phyloP scores from a whole-genome alignment of 768 basidiomycete species.

The Lactarius sanguifluus region DNA sequence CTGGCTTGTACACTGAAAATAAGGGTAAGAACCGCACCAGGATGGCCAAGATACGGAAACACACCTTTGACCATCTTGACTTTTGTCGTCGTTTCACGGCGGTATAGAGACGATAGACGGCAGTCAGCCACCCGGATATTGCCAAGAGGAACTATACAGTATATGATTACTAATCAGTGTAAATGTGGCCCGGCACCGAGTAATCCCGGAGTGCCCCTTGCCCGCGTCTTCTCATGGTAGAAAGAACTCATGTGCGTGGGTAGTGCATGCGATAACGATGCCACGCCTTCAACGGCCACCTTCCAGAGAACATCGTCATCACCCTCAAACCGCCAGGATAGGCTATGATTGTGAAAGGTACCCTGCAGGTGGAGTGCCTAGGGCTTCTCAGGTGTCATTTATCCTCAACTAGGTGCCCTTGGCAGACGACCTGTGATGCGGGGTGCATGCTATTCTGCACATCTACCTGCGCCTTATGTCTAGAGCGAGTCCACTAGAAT shows the following conservation, averaged over 20 bases:
- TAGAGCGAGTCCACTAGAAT: not conserved
- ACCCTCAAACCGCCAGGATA: conserved; percentile 8
- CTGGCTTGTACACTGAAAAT: conserved; percentile 83
- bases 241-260: not conserved
- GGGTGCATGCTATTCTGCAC: not conserved
- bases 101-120: conserved; percentile 14
- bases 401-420: not conserved
- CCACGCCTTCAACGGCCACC: conserved; percentile 1
- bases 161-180: not conserved
- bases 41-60: not conserved
- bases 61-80: conserved; percentile 37
- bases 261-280: conserved; percentile 1
- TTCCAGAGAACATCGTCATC: not conserved
- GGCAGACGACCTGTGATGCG: conserved; percentile 5
- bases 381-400: not conserved
- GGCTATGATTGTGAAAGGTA: conserved; percentile 15
- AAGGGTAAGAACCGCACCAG: not conserved
- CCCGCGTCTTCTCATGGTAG: not conserved
- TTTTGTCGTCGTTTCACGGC: conserved; percentile 16
- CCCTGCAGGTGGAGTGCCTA: not conserved
- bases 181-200: not conserved
- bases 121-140: conserved; percentile 33
- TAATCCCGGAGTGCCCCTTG: not conserved
- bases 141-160: conserved; percentile 34
- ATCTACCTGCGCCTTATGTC: conserved; percentile 7